Percentiles rank a stretch among this genome's conserved stretches.
phyloP scores from a whole-genome alignment of 192 early-diverging fungal genomes.

The Gryganskiella cystojenkinii region DNA sequence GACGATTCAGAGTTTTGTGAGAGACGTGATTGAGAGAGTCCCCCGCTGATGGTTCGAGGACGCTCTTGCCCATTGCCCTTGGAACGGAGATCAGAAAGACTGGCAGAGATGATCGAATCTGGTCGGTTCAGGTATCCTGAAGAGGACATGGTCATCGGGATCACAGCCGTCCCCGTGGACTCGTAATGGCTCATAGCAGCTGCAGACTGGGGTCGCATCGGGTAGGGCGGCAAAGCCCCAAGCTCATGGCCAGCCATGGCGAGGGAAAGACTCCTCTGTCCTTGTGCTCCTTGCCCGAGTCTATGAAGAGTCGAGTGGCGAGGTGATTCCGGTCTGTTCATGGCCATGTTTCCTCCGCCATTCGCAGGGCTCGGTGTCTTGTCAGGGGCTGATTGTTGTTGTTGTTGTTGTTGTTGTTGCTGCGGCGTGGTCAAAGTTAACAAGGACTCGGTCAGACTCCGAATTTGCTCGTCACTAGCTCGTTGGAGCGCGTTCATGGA shows the following conservation, averaged over 20 bases:
- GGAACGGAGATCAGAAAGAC: conserved; percentile 2
- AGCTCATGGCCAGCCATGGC: conserved; percentile 26
- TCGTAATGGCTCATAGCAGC: background rate
- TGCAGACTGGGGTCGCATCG: conserved; percentile 11
- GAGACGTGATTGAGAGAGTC: too few species aligned
- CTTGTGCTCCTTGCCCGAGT: conserved; percentile 12
- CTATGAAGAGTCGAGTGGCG: conserved; percentile 1
- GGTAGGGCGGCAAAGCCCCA: conserved; percentile 10
- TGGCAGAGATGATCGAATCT: conserved; percentile 9
- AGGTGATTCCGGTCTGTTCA: conserved; percentile 21
- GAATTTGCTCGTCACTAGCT: conserved; percentile 42
- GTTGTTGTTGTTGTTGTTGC: background rate
- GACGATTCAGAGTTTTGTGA: conserved; percentile 26
- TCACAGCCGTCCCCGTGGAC: background rate
- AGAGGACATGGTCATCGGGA: conserved; percentile 11
- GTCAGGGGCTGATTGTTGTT: conserved; percentile 4
- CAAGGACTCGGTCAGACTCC: conserved; percentile 38
- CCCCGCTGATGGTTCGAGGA: too few species aligned
- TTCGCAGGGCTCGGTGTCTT: conserved; percentile 5
- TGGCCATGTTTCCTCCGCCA: conserved; percentile 9
- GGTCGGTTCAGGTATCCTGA: conserved; percentile 26
- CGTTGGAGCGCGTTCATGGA: conserved; percentile 34
- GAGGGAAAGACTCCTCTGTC: conserved; percentile 9
- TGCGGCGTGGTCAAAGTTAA: conserved; percentile 9
- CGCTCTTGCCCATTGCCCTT: background rate